phyloP scores from a whole-genome alignment of 208 protist genomes.

The Wallacemonas sp. region DNA sequence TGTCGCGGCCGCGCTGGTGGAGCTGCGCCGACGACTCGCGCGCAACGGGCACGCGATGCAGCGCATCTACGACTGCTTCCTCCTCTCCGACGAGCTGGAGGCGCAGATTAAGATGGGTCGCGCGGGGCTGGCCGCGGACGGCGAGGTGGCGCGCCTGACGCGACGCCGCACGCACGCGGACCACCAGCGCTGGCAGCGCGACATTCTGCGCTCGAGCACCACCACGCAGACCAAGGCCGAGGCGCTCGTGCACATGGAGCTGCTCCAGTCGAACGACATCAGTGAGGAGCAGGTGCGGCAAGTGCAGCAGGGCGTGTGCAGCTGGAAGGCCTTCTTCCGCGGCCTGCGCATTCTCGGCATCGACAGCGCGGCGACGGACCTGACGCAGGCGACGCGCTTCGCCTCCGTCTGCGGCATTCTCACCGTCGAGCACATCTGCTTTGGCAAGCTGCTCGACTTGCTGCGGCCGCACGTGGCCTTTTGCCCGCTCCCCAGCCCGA shows the following conservation, averaged over 20 bases:
- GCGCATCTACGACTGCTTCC: constrained; percentile 53
- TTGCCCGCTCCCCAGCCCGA: too few relatives aligned
- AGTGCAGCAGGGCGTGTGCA: constrained; percentile 32
- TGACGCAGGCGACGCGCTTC: constrained; percentile 35
- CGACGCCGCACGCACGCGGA: background rate
- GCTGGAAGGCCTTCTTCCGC: constrained; percentile 54
- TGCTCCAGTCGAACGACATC: constrained; percentile 22
- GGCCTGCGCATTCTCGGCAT: constrained; percentile 44
- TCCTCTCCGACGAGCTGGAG: constrained; percentile 22
- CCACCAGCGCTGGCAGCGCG: background rate
- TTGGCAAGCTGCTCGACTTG: constrained; percentile 40
- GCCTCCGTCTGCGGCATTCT: constrained; percentile 43
- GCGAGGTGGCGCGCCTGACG: constrained; percentile 8
- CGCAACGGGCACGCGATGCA: constrained; percentile 33
- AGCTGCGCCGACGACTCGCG: constrained; percentile 36
- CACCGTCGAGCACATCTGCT: constrained; percentile 30
- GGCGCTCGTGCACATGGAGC: constrained; percentile 28
- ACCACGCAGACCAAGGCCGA: constrained; percentile 7
- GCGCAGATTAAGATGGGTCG: constrained; percentile 16
- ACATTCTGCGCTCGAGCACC: constrained; percentile 1
- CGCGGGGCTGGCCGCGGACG: background rate
- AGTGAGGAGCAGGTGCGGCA: constrained; percentile 4
- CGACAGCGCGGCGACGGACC: constrained; percentile 29
- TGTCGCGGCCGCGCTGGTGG: constrained; percentile 36
- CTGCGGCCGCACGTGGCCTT: constrained; percentile 36